phyloP scores from a whole-genome alignment of 2,329 filamentous ascomycete genomes.

The Alternaria sp. region DNA sequence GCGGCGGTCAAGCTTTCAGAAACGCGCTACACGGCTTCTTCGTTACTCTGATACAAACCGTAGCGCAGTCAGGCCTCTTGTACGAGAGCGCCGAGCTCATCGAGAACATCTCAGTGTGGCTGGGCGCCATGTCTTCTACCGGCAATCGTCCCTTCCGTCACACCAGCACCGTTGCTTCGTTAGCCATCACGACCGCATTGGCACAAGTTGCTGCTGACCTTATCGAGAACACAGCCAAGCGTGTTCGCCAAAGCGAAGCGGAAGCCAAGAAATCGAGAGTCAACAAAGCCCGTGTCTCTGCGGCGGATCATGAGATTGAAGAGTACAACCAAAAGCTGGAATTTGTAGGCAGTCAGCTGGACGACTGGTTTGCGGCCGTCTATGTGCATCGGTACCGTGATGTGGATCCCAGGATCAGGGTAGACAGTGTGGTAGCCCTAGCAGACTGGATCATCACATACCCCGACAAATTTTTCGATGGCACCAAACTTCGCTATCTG shows the following conservation, averaged over 20 bases:
- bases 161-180: slow-evolving; percentile 85
- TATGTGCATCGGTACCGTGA: slow-evolving; percentile 97
- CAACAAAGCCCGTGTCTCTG: slow-evolving; percentile 80
- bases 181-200: slow-evolving; percentile 81
- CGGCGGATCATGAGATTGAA: slow-evolving; percentile 75
- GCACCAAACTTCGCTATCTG: slow-evolving; percentile 88
- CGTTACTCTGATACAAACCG: slow-evolving; percentile 74
- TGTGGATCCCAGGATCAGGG: slow-evolving; percentile 86
- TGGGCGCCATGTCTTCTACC: slow-evolving; percentile 89
- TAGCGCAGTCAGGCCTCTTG: slow-evolving; percentile 83
- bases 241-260: slow-evolving; percentile 79
- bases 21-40: slow-evolving; percentile 82
- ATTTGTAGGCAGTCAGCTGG: slow-evolving; percentile 74
- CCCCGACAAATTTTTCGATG: slow-evolving; percentile 89
- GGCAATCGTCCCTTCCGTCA: slow-evolving; percentile 90
- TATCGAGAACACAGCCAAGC: slow-evolving; percentile 75
- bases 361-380: slow-evolving; percentile 89
- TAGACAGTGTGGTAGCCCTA: slow-evolving; percentile 86
- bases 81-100: slow-evolving; percentile 80
- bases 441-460: slow-evolving; percentile 88
- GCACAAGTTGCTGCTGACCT: slow-evolving; percentile 77
- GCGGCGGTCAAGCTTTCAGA: slow-evolving; percentile 79
- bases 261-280: slow-evolving; percentile 77
- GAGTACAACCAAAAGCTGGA: slow-evolving; percentile 76
- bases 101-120: slow-evolving; percentile 90